Evolutionary conservation across 805 yeast species (phyloP).

Genomic region (Wickerhamomyces tratensis): DNA sequence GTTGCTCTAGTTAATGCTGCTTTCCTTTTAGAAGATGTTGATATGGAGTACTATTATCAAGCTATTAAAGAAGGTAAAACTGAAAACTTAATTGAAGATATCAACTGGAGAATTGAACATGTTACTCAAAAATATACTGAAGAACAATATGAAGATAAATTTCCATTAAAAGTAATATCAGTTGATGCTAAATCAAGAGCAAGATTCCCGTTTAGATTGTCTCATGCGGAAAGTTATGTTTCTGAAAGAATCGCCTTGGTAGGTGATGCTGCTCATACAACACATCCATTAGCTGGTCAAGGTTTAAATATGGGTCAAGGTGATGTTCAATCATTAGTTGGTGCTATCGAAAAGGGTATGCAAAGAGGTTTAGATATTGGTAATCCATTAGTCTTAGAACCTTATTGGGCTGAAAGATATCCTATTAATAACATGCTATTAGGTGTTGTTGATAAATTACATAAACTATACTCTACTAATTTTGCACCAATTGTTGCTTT

Average conservation of each 20-base stretch:
- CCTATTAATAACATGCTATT: constrained; percentile 70
- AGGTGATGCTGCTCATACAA: constrained; percentile 97
- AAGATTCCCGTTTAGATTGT: constrained; percentile 76
- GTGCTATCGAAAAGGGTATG: constrained; percentile 60
- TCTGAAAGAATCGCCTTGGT: constrained; percentile 82
- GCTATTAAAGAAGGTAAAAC: constrained; percentile 25
- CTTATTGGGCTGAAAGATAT: constrained; percentile 77
- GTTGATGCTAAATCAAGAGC: constrained; percentile 66
- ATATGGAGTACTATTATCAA: constrained; percentile 59
- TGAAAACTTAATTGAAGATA: constrained; percentile 50
- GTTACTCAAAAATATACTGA: constrained; percentile 25
- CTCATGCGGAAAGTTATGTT: constrained; percentile 86
- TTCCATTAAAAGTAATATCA: constrained; percentile 56
- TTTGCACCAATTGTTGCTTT: constrained; percentile 63
- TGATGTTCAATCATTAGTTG: constrained; percentile 68
- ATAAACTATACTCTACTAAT: constrained; percentile 74
- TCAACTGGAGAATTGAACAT: constrained; percentile 56
- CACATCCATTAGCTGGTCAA: constrained; percentile 97
- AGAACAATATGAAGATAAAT: constrained; percentile 43
- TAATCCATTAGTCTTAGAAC: constrained; percentile 67
- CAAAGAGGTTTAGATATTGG: constrained; percentile 87
- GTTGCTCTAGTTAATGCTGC: constrained; percentile 76
- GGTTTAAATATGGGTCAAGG: constrained; percentile 97
- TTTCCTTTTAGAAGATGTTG: constrained; percentile 67
- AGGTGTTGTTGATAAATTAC: constrained; percentile 87